These are phyloP conservation scores for Magnolia sinica DNA, from an alignment of 164 flowering plant genomes.

Conservation along the genomic window DNA sequence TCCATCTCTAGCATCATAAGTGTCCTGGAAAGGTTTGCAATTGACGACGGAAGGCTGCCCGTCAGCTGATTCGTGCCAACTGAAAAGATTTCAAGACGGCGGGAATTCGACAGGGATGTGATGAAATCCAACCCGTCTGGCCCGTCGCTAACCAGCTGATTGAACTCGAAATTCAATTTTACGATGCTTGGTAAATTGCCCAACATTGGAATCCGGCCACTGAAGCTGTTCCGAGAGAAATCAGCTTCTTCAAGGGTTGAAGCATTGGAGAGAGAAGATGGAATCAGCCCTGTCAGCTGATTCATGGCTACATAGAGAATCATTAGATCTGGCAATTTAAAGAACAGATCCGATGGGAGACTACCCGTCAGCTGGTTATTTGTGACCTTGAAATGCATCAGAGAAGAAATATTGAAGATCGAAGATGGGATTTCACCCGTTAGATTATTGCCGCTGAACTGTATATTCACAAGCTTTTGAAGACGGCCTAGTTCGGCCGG, in stretches of 20 bases:
- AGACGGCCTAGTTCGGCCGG: conserved; percentile 35
- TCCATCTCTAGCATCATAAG: not conserved
- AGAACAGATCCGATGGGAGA: conserved; percentile 37
- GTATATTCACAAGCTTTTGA: not conserved
- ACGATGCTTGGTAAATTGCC: conserved; percentile 31
- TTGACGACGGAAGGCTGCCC: conserved; percentile 24
- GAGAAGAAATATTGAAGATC: conserved; percentile 45
- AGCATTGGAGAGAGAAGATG: conserved; percentile 20
- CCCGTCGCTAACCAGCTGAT: conserved; percentile 8
- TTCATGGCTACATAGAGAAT: conserved; percentile 6
- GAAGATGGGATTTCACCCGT: conserved; percentile 40
- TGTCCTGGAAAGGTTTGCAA: conserved; percentile 20
- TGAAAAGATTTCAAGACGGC: not conserved
- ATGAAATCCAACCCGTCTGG: conserved; percentile 20
- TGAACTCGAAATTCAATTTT: conserved; percentile 28
- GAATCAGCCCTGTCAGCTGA: conserved; percentile 8
- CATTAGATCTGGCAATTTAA: conserved; percentile 34
- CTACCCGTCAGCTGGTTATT: conserved; percentile 37
- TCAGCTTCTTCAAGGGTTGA: conserved; percentile 16
- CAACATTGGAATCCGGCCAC: conserved; percentile 37
- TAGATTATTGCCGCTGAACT: conserved; percentile 26
- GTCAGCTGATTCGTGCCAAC: conserved; percentile 8
- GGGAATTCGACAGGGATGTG: conserved; percentile 22
- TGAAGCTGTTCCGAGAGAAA: conserved; percentile 30
- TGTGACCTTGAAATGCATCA: conserved; percentile 27